Evolutionary conservation across 345 rosid genomes (phyloP), one percentile per base, ranked within the genome.

Genomic region (Orychophragmus violaceus): DNA sequence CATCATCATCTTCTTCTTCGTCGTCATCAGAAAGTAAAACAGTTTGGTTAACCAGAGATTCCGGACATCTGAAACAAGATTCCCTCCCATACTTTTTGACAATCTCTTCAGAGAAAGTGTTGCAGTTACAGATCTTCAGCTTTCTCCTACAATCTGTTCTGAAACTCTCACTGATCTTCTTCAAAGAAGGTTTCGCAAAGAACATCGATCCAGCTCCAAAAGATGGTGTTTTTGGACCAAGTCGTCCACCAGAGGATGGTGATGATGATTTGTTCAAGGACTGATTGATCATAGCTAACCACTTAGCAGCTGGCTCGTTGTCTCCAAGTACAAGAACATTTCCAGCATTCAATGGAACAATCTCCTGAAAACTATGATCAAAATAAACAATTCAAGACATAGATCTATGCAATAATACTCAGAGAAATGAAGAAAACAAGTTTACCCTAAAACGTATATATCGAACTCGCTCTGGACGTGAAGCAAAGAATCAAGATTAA

Each of bases 321-420:
- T 94, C 99, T 73, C 89, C 99, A 36, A 76, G 86, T 7, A 87
- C 97, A 8, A 94, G 91, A 23, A 94, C 96, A 59, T 94, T 90
- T 62, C 99, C 99, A 45, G 99, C 99, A 77, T 90, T 94, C 72
- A 94, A 66, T 7, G 99, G 99, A 62, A 94, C 99, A 50, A 88
- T 90, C 84, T 94, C 99, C 82, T 94, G 99, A 82, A 94, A 94
- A 62, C 99, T 94, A 74, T 39, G 19, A 21, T 27, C 30, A 18
- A 32, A 12, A 59, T 13, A 67, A 45, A 32, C 19, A 1, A 23
- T 21, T 5, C 14, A 52, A 42, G 6, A 23, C 36, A 62, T 22
- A 52, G 3, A 52, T 52, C 12, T 0, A 32, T 24, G 24, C 3
- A 51, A 16, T 22, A 51, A 16, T 22, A 12, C 12, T 41, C 3